Evolutionary conservation across 306 rosid genomes (phyloP).

Genomic region (Sindora glabra): DNA sequence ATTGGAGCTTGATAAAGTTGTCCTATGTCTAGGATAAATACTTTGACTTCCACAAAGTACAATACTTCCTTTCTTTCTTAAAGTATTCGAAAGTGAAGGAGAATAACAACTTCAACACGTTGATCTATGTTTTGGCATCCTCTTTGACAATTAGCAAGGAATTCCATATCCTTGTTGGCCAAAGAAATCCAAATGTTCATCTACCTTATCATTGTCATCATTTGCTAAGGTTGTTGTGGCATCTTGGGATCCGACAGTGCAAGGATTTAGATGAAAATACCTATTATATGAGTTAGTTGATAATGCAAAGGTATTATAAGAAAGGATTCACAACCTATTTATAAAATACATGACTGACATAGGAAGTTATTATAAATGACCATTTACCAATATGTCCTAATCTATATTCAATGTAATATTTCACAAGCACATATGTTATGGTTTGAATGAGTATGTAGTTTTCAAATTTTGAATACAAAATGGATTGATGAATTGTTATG

Average conservation of each 20-base stretch:
- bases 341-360: too few relatives aligned
- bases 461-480: too few relatives aligned
- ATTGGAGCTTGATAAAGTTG: conserved; percentile 40
- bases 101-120: conserved; percentile 72
- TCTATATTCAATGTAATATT: too few relatives aligned
- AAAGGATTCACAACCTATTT: too few relatives aligned
- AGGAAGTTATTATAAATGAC: too few relatives aligned
- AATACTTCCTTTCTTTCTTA: conserved; percentile 79
- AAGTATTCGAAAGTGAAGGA: conserved; percentile 78
- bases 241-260: conserved; percentile 93
- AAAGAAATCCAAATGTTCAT: conserved; percentile 61
- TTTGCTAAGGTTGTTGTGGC: conserved; percentile 72
- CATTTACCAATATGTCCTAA: too few relatives aligned
- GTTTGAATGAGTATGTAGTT: too few relatives aligned
- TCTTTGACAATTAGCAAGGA: conserved; percentile 90
- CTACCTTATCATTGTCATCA: conserved; percentile 68
- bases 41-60: conserved; percentile 68
- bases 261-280: conserved; percentile 49
- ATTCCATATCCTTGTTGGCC: conserved; percentile 90
- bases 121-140: conserved; percentile 60
- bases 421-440: too few relatives aligned
- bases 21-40: conserved; percentile 43
- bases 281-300: conserved; percentile 77
- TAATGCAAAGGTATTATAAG: conserved; percentile 88
- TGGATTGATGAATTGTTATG: too few relatives aligned